Percentiles rank a stretch among this genome's conserved stretches.
Evolutionary conservation across 352 stramenopile genomes (phyloP).

Genomic region (Elongisporangium undulatum): DNA sequence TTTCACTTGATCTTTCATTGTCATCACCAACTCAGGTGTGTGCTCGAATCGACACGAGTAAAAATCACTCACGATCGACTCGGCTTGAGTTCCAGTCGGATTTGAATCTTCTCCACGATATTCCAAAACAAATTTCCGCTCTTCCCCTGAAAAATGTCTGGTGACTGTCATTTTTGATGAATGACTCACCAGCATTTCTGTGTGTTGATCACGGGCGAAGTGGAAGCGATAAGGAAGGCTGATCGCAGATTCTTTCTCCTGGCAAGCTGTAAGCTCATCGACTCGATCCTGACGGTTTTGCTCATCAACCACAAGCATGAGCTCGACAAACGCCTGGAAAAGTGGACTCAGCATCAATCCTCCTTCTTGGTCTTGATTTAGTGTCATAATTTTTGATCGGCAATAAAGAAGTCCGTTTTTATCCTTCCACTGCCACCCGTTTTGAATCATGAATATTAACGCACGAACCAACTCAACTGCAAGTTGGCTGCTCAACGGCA

Average conservation of each 20-base stretch:
- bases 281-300: conserved; percentile 51
- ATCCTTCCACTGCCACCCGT: conserved; percentile 62
- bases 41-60: conserved; percentile 84
- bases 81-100: conserved; percentile 8
- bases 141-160: conserved; percentile 65
- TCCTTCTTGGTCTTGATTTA: conserved; percentile 79
- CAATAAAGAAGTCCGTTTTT: conserved; percentile 74
- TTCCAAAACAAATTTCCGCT: conserved; percentile 72
- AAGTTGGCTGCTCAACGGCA: conserved; percentile 35
- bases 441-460: conserved; percentile 62
- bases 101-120: conserved; percentile 45
- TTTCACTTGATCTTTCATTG: conserved; percentile 62
- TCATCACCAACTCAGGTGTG: conserved; percentile 66
- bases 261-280: conserved; percentile 41
- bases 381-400: conserved; percentile 80
- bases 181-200: conserved; percentile 80
- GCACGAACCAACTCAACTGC: conserved; percentile 61
- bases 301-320: conserved; percentile 81
- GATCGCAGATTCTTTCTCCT: conserved; percentile 51
- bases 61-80: conserved; percentile 17
- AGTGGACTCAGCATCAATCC: conserved; percentile 71
- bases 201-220: conserved; percentile 50
- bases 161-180: conserved; percentile 78
- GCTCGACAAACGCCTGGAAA: conserved; percentile 75
- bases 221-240: conserved; percentile 75